A percentile compares a stretch with the other conserved stretches of the same genome.
Evolutionary conservation across 1,284 basidiomycete genomes (phyloP).

Genomic region (Lignosus rhinocerotis): DNA sequence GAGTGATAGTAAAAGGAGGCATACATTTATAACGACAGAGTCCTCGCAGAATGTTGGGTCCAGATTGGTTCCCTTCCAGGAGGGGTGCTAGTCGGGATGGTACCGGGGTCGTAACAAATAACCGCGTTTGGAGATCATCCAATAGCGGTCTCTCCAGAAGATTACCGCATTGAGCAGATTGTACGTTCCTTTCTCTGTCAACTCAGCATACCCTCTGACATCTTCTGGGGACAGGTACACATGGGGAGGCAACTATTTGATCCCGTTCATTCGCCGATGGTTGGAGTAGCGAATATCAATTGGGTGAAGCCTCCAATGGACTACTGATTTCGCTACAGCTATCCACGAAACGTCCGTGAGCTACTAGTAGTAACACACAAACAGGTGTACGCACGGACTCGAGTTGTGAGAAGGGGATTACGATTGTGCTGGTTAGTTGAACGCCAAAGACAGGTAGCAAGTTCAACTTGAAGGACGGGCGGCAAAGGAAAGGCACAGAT

Average conservation of each 20-base stretch:
- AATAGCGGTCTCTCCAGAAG: slow-evolving; percentile 1
- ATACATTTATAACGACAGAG: neutral
- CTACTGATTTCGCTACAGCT: too few relatives aligned
- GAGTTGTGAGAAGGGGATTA: too few relatives aligned
- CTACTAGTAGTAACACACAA: too few relatives aligned
- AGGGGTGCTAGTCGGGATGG: slow-evolving; percentile 10
- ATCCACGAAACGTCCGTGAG: too few relatives aligned
- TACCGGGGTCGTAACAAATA: slow-evolving; percentile 13
- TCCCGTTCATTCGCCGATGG: neutral
- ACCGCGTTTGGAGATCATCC: neutral
- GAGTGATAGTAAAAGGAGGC: neutral
- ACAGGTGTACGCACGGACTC: too few relatives aligned
- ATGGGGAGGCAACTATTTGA: neutral
- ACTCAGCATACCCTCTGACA: neutral
- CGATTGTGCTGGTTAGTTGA: too few relatives aligned
- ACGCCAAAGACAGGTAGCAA: too few relatives aligned
- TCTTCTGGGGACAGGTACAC: neutral
- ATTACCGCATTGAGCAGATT: neutral
- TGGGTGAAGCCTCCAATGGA: too few relatives aligned
- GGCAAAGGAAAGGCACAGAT: too few relatives aligned
- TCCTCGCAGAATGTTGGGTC: slow-evolving; percentile 12
- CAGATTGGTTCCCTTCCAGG: slow-evolving; percentile 11
- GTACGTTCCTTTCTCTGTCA: neutral
- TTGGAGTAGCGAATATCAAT: too few relatives aligned
- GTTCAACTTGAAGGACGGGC: too few relatives aligned